Evolutionary conservation across 257 asterid species (phyloP).

Genomic region (Solanum paucissectum): DNA sequence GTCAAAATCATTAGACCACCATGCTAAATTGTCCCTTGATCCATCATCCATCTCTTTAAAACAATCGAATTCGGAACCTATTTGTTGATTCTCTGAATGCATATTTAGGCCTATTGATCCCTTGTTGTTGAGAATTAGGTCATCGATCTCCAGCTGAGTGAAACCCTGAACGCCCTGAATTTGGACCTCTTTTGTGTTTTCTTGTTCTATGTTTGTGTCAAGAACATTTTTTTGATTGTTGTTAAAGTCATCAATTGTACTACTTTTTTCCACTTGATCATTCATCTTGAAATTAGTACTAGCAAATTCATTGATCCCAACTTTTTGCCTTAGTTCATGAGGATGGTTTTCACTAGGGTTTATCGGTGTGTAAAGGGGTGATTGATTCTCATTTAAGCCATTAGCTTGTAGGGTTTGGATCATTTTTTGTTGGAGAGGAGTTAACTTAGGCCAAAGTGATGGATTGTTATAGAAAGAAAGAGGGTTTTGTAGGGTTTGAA

Average conservation of each 20-base stretch:
- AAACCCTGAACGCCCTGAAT: slow-evolving; percentile 16
- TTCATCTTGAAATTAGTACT: not conserved
- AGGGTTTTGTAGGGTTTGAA: slow-evolving; percentile 53
- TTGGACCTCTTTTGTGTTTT: not conserved
- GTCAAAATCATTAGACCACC: slow-evolving; percentile 73
- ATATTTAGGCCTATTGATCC: slow-evolving; percentile 3
- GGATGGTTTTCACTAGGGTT: not conserved
- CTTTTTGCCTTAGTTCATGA: slow-evolving; percentile 4
- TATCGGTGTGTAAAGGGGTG: not conserved
- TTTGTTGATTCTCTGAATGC: slow-evolving; percentile 6
- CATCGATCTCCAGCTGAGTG: slow-evolving; percentile 45
- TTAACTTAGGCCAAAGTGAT: slow-evolving; percentile 44
- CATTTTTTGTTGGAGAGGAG: slow-evolving; percentile 39
- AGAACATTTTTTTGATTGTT: not conserved
- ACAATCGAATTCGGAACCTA: slow-evolving; percentile 30
- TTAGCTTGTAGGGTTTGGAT: slow-evolving; percentile 27
- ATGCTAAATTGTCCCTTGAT: slow-evolving; percentile 23
- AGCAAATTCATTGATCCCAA: not conserved
- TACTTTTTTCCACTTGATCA: slow-evolving; percentile 12
- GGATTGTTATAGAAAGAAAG: slow-evolving; percentile 45
- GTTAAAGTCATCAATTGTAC: not conserved
- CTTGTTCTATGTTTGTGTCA: not conserved
- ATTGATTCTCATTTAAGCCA: not conserved
- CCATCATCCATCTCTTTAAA: slow-evolving; percentile 36
- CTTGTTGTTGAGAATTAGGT: slow-evolving; percentile 20